Evolutionary conservation across 345 rosid species (phyloP), one percentile per base, ranked within the genome.

Genomic region (Barbarea vulgaris): DNA sequence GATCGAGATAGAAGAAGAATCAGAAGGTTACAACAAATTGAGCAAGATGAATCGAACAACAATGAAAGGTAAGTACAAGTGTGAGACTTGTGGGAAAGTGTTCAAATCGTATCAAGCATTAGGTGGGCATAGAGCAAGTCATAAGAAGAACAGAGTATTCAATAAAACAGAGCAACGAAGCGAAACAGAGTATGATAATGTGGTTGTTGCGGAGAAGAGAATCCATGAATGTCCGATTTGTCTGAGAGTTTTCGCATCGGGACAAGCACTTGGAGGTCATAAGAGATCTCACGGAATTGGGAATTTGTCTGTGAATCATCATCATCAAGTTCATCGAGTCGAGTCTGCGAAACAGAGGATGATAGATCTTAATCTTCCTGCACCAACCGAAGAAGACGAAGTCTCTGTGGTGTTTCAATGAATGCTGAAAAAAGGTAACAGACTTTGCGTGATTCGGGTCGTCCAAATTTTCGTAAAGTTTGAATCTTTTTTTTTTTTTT

Each of bases 221-320:
- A 71, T 84, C 60, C 93, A 92, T 36, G 85, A 89, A 81, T 95
- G 99, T 62, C 96, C 97, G 1, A 89, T 85, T 59, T 95, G 99
- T 83, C 71, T 81, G 3, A 84, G 93, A 79, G 93, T 89, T 21
- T 95, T 95, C 58, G 67, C 89, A 4, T 92, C 99, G 1, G 99
- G 99, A 28, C 99, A 95, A 86, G 99, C 99, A 1, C 86, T 95
- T 17, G 99, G 99, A 18, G 99, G 99, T 13, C 99, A 95, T 67
- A 95, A 95, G 64, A 84, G 99, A 83, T 87, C 99, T 53, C 99
- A 95, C 58, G 84, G 86, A 18, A 72, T 71, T 24, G 85, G 81
- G 52, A 68, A 71, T 72, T 73, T 31, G 62, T 81, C 52, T 42
- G 69, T 58, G 72, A 85, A 50, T 79, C 47, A 56, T 47, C 46